Evolutionary conservation across 2,329 filamentous ascomycete species (phyloP).

Genomic region (Arachnomyces sp.): DNA sequence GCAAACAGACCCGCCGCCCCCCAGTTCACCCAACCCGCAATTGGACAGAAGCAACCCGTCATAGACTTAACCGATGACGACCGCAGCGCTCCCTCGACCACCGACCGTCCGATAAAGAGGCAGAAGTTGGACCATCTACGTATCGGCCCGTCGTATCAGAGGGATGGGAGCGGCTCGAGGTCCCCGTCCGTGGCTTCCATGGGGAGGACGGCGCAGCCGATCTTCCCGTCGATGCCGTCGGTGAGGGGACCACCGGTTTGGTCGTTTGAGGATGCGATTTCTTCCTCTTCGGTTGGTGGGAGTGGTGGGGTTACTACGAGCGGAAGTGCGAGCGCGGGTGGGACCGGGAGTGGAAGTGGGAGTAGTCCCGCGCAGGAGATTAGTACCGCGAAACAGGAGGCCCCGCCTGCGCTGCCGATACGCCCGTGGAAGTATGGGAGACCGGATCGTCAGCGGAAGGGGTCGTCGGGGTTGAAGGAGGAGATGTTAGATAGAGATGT

Average conservation of each 20-base stretch:
- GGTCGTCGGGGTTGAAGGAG: constrained; percentile 15
- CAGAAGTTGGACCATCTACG: constrained; percentile 25
- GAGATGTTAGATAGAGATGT: constrained; percentile 24
- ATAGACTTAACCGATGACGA: constrained; percentile 29
- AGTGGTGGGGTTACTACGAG: background rate
- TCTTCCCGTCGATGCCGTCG: constrained; percentile 14
- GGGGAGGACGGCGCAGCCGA: constrained; percentile 23
- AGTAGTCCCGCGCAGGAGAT: constrained; percentile 16
- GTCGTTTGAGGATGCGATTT: constrained; percentile 31
- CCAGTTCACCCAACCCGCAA: constrained; percentile 19
- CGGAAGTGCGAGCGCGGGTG: background rate
- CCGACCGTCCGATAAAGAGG: constrained; percentile 29
- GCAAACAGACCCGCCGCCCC: constrained; percentile 14
- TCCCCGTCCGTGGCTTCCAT: constrained; percentile 14
- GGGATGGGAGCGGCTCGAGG: constrained; percentile 14
- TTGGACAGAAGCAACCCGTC: constrained; percentile 23
- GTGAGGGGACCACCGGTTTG: constrained; percentile 31
- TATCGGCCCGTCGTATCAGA: constrained; percentile 15
- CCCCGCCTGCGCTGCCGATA: constrained; percentile 29
- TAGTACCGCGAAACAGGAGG: constrained; percentile 19
- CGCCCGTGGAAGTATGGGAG: constrained; percentile 27
- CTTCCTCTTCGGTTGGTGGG: constrained; percentile 5
- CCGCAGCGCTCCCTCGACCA: constrained; percentile 22
- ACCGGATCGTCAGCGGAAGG: constrained; percentile 11
- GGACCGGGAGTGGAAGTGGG: constrained; percentile 4